Base-by-base conservation (phyloP, 257 asterid genomes). In the Nicotiana noctiflora region DNA sequence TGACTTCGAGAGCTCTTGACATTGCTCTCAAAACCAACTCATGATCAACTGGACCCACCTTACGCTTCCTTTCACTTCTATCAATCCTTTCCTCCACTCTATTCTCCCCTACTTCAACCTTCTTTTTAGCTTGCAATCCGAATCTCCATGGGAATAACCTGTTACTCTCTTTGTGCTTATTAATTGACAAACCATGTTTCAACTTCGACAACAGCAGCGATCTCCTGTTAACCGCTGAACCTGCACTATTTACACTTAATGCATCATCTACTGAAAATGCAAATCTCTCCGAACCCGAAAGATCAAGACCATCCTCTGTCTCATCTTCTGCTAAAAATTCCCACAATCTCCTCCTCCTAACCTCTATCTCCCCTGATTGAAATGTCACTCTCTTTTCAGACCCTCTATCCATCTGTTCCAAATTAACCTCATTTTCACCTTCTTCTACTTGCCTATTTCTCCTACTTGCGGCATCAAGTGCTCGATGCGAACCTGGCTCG, bases 251-350 rank as follows among this genome's bases (percentile, higher is more conserved):
- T 51, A 84, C 82, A 21, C 84, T 84, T 19, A 84, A 65, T 1
- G 85, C 84, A 12, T 84, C 86, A 67, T 84, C 84, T n/a, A 84
- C 86, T 25, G 87, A 84, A 81, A 84, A 81, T 68, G 87, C 84
- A 37, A 84, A 84, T 77, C 87, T 77, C 61, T 84, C 83, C 12
- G 87, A 81, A 51, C 87, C 84, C 2, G 87, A 84, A 53, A 81
- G 87, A 78, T 84, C 87, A 23, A 84, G 77, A 27, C 84, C 84
- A 32, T 84, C 83, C 78, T 81, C 84, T 29, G 82, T 72, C 51
- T 81, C 80, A 46, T 79, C 87, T 51, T 81, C 84, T 46, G 82
- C 84, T 53, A 84, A 77, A 68, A 31, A 70, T 49, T 81, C 84
- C 83, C 87, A 84, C 17, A 84, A 77, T 62, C 86, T 79, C 75